A percentile compares a stretch with the other conserved stretches of the same genome.
Evolutionary conservation across 2,329 filamentous ascomycete species (phyloP).

Genomic region (Aspergillus udagawae): DNA sequence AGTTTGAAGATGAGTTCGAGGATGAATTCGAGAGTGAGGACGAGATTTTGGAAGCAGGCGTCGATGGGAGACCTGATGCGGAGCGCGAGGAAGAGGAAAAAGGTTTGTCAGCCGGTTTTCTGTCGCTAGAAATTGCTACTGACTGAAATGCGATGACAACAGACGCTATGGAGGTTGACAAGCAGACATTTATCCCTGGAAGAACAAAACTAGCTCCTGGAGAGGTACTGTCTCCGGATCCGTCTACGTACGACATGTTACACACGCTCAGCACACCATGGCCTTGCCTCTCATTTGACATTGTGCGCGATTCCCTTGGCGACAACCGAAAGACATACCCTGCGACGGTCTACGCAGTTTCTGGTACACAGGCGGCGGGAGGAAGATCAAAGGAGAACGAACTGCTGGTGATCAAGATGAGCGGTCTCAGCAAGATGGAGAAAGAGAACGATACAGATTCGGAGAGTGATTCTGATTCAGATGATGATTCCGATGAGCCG

Average conservation of each 20-base stretch:
- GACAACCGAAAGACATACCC: slow-evolving; percentile 91
- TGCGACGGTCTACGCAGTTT: slow-evolving; percentile 89
- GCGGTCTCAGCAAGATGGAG: slow-evolving; percentile 84
- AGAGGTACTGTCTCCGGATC: slow-evolving; percentile 85
- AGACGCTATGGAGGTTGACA: slow-evolving; percentile 89
- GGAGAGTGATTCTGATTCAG: slow-evolving; percentile 65
- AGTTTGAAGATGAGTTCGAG: slow-evolving; percentile 78
- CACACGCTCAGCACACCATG: slow-evolving; percentile 91
- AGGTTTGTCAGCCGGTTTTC: slow-evolving; percentile 44
- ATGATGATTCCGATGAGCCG: slow-evolving; percentile 74
- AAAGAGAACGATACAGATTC: slow-evolving; percentile 64
- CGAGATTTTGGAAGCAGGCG: slow-evolving; percentile 89
- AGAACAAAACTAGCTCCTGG: slow-evolving; percentile 86
- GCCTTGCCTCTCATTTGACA: slow-evolving; percentile 96
- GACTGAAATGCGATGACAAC: slow-evolving; percentile 14
- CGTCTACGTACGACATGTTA: slow-evolving; percentile 96
- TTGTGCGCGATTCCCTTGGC: slow-evolving; percentile 79
- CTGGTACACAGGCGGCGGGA: slow-evolving; percentile 85
- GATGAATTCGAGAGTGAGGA: slow-evolving; percentile 94
- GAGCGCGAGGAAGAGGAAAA: slow-evolving; percentile 86
- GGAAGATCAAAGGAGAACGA: slow-evolving; percentile 78
- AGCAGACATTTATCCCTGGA: slow-evolving; percentile 92
- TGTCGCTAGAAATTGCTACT: slow-evolving; percentile 5
- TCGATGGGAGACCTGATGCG: slow-evolving; percentile 86
- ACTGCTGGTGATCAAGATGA: slow-evolving; percentile 94